Base-by-base conservation (phyloP, 495 filamentous ascomycete genomes). In the Lasiosphaeria hispida region DNA sequence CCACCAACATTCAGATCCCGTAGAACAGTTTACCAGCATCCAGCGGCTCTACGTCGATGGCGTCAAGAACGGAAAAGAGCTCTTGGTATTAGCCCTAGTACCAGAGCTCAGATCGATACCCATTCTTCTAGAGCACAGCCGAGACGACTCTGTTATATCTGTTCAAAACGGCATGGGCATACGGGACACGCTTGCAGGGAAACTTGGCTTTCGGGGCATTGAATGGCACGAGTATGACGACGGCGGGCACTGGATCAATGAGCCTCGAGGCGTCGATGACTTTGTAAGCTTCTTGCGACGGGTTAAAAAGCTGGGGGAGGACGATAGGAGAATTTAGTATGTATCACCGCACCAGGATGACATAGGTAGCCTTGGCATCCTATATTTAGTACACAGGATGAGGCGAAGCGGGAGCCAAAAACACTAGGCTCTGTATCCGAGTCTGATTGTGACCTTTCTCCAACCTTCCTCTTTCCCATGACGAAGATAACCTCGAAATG, bases 191-290 rank as follows among this genome's bases (percentile, higher is more conserved):
- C 36, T 59, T n/a, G n/a, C n/a, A 33, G 50, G 18, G 10, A 1
- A 45, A 1, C 42, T 59, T 7, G 49, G 50, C 15, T 52, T 48
- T 35, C 23, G 23, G 23, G n/a, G 10, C 13, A 10, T 42, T n/a
- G 13, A 47, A 35, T 59, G 57, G 57, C 19, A 48, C 4, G 49
- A 53, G 15, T 54, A 59, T 49, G 57, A 54, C 4, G 57, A 54
- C 13, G 57, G 57, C 30, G 57, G 42, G 7, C 57, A 59, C 36
- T 54, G 57, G 57, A 13, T 59, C 30, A 59, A 59, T 52, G 57
- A 59, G 39, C 57, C 57, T 23, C 57, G 41, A 41, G 57, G 57
- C 2, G 41, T 59, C 11, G 49, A 59, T 10, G 57, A 53, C 34
- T 39, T 59, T 33, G 48, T 59, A 2, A 11, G 10, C 19, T 59